Evolutionary conservation across 768 basidiomycete genomes (phyloP).

Genomic region (Kwoniella newhampshirensis): DNA sequence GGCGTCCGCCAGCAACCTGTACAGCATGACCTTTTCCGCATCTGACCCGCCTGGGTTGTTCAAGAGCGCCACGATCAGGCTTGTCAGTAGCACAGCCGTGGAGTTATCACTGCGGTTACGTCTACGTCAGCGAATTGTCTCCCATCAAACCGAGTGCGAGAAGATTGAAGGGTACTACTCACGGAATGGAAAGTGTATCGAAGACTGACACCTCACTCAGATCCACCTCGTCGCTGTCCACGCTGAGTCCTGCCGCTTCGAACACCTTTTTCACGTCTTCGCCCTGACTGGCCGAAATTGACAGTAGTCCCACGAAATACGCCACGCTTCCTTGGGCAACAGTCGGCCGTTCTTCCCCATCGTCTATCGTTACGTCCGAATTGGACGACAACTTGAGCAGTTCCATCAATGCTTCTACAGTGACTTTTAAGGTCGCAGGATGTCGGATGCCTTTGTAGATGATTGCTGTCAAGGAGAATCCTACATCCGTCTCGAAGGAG

Average conservation of each 20-base stretch:
- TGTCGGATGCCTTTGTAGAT: slow-evolving; percentile 84
- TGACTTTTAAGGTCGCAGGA: slow-evolving; percentile 60
- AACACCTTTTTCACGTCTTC: slow-evolving; percentile 64
- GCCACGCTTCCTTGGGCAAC: slow-evolving; percentile 23
- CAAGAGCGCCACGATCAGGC: slow-evolving; percentile 74
- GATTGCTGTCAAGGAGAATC: slow-evolving; percentile 75
- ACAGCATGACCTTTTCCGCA: slow-evolving; percentile 76
- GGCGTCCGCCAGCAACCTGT: slow-evolving; percentile 71
- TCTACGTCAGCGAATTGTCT: slow-evolving; percentile 1
- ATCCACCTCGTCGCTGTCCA: slow-evolving; percentile 52
- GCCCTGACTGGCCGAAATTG: slow-evolving; percentile 29
- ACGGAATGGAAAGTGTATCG: slow-evolving; percentile 39
- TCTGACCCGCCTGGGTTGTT: slow-evolving; percentile 70
- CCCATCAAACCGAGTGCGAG: not conserved
- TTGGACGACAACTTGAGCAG: slow-evolving; percentile 49
- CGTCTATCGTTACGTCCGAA: not conserved
- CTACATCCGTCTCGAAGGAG: slow-evolving; percentile 75
- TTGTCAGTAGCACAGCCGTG: slow-evolving; percentile 69
- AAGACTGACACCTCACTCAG: slow-evolving; percentile 17
- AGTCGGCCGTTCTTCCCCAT: slow-evolving; percentile 17
- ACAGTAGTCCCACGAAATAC: slow-evolving; percentile 42
- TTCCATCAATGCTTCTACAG: slow-evolving; percentile 60
- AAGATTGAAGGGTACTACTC: slow-evolving; percentile 14
- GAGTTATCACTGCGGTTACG: slow-evolving; percentile 57
- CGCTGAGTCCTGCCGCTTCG: slow-evolving; percentile 61